Base-by-base conservation (phyloP, 176 grass and related monocot species). In the Aegilops umbellulata region DNA sequence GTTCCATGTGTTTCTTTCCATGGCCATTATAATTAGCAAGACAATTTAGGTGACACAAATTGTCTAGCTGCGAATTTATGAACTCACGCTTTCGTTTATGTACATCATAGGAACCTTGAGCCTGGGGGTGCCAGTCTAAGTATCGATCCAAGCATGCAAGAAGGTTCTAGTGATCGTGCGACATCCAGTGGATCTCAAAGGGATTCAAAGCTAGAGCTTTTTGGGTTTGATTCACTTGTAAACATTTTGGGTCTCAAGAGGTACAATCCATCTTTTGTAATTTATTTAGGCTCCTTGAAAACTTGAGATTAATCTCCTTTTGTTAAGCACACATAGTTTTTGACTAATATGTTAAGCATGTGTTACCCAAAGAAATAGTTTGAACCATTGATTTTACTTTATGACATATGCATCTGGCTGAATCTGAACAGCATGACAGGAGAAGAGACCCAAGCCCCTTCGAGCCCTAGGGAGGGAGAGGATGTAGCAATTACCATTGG, bases 161-260 rank as follows among this genome's bases (percentile, higher is more conserved):
- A 86, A 70, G 80, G 70, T 73, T 84, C 90, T 80, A 80, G 91
- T 65, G 89, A 88, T 83, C 88, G 83, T 69, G 82, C 65, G 64
- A 82, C 60, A 76, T 67, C 77, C 2, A 80, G 49, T 78, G 82
- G 57, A 85, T 90, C 90, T 87, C 89, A 94, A 64, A 85, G 62
- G 11, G 93, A 98, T 77, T 98, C 95, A 78, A 98, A 98, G 79
- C 77, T 98, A 62, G 95, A 98, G 78, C 90, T 98, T 70, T 98
- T 98, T 85, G 95, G 95, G 82, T 98, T 98, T 74, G 95, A 98
- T 64, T 98, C 95, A 84, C 95, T 98, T 87, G 95, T 98, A 61
- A 98, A 98, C 80, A 98, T 95, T 85, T 89, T 98, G 90, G 95
- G 95, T 55, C 95, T 98, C 67, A 95, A 87, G 79, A 98, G 95